phyloP scores from a whole-genome alignment of 2,329 filamentous ascomycete species.

The Aureobasidium vineae region DNA sequence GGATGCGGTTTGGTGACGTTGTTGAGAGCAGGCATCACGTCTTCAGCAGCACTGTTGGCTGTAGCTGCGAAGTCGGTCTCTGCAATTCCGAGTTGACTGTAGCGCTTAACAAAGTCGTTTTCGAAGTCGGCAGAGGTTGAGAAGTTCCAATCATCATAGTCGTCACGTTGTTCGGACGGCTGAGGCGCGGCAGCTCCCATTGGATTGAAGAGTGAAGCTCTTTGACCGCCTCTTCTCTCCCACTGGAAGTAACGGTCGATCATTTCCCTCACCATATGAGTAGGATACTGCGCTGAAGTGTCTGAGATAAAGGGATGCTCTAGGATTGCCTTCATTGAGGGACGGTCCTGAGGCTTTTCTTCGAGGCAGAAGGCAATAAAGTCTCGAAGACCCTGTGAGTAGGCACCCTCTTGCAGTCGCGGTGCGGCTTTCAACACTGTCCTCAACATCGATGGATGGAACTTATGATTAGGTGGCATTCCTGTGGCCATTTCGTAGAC shows the following conservation, averaged over 20 bases:
- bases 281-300: conserved; percentile 63
- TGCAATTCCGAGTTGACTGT: conserved; percentile 37
- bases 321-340: conserved; percentile 67
- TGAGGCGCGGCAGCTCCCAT: conserved; percentile 57
- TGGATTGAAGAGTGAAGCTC: conserved; percentile 62
- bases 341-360: conserved; percentile 65
- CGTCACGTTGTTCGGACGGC: conserved; percentile 44
- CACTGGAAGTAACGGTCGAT: conserved; percentile 72
- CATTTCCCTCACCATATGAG: conserved; percentile 61
- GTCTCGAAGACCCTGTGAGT: conserved; percentile 66
- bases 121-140: conserved; percentile 63
- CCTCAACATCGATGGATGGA: conserved; percentile 54
- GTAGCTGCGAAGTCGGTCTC: conserved; percentile 30
- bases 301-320: conserved; percentile 67
- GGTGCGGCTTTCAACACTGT: conserved; percentile 63
- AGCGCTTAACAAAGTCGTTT: conserved; percentile 38
- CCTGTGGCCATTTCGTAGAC: conserved; percentile 79
- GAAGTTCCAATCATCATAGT: conserved; percentile 62
- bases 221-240: conserved; percentile 70
- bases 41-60: background rate
- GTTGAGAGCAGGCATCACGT: background rate
- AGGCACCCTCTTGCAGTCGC: conserved; percentile 67
- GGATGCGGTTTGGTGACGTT: conserved; percentile 22
- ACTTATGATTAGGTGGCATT: conserved; percentile 65
- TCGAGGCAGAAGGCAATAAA: conserved; percentile 72